phyloP scores from a whole-genome alignment of 805 yeast genomes.

The Schwanniomyces polymorphus region DNA sequence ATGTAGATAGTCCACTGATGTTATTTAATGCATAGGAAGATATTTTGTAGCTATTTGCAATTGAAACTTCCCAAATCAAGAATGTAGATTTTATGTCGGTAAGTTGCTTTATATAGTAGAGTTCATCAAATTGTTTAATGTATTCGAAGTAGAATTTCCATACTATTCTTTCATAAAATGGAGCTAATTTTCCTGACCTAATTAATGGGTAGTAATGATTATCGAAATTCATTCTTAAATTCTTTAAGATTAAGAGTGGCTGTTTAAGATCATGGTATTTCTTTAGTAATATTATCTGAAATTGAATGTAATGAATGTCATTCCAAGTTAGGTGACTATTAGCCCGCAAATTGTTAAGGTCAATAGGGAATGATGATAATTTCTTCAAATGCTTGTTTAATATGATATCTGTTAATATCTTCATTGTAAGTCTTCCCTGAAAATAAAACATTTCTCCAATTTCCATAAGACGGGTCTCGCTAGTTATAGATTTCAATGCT shows the following conservation, averaged over 20 bases:
- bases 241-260: slow-evolving; percentile 30
- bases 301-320: slow-evolving; percentile 20
- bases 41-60: slow-evolving; percentile 9
- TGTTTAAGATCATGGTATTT: slow-evolving; percentile 34
- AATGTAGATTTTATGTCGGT: slow-evolving; percentile 23
- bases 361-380: slow-evolving; percentile 17
- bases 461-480: slow-evolving; percentile 20
- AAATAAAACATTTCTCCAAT: slow-evolving; percentile 21
- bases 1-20: slow-evolving; percentile 15
- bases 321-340: slow-evolving; percentile 15
- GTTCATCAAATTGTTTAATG: slow-evolving; percentile 16
- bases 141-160: slow-evolving; percentile 44
- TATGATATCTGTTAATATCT: slow-evolving; percentile 23
- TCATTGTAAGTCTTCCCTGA: slow-evolving; percentile 25
- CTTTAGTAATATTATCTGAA: slow-evolving; percentile 32
- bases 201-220: slow-evolving; percentile 24
- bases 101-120: slow-evolving; percentile 20
- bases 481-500: slow-evolving; percentile 15
- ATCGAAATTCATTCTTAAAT: slow-evolving; percentile 28
- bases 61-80: slow-evolving; percentile 40
- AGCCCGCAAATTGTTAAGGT: slow-evolving; percentile 4
- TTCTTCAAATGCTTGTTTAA: slow-evolving; percentile 24
- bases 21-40: slow-evolving; percentile 14
- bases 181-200: slow-evolving; percentile 17
- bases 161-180: slow-evolving; percentile 40